Conservation (phyloP, 1,139 yeast species). For the Debaryomycetaceae sp. region DNA sequence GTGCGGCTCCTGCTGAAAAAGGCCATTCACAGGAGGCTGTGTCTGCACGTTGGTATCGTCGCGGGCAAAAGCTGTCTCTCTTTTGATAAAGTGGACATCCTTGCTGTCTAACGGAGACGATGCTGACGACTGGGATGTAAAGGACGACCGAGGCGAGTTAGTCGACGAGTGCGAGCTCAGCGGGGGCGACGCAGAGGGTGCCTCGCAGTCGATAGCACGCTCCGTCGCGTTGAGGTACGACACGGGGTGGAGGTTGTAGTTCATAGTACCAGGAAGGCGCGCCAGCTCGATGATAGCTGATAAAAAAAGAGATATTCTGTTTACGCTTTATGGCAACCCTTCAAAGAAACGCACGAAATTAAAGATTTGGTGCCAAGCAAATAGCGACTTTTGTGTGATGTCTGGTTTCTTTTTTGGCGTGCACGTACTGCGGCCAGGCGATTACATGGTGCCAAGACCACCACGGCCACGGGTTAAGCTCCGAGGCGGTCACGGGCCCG, state of each 20-base stretch:
- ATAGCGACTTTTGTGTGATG: no score
- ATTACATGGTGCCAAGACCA: no score
- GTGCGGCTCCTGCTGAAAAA: slow-evolving; percentile 2
- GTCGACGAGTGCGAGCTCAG: slow-evolving; percentile 24
- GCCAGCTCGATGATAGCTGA: background rate
- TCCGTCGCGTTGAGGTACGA: slow-evolving; percentile 39
- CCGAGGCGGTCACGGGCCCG: no score
- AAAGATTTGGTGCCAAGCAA: no score
- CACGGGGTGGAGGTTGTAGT: slow-evolving; percentile 43
- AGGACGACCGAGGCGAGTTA: slow-evolving; percentile 33
- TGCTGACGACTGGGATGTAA: slow-evolving; percentile 35
- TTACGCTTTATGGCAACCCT: background rate
- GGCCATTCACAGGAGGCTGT: slow-evolving; percentile 1
- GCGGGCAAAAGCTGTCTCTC: slow-evolving; percentile 2
- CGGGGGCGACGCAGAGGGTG: slow-evolving; percentile 26
- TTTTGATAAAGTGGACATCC: slow-evolving; percentile 12
- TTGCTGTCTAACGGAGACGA: slow-evolving; percentile 27
- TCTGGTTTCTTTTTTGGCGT: no score
- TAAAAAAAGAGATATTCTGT: background rate
- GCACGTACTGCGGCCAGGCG: no score
- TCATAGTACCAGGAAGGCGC: no score
- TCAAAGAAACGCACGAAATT: background rate
- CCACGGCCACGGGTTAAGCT: no score
- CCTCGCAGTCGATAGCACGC: slow-evolving; percentile 18
- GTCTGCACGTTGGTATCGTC: slow-evolving; percentile 6